Base-by-base conservation (phyloP, 2,329 filamentous ascomycete genomes). In the Amesomyces nigricolor region DNA sequence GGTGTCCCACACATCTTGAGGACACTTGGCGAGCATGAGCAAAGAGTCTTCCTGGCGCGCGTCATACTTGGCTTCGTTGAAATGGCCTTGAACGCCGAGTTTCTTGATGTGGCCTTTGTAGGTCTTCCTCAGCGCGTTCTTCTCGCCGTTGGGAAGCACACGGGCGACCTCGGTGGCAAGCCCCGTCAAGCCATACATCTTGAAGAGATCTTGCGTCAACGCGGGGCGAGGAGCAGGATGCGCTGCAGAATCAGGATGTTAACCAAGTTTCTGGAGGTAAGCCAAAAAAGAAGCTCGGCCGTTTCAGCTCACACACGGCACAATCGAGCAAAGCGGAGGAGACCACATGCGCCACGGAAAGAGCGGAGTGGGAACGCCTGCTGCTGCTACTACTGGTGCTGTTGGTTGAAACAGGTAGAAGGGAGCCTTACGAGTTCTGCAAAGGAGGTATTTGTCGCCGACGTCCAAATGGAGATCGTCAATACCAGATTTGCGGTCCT, bases 61-160 rank as follows among this genome's bases (percentile, higher is more conserved):
- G 42, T 82, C 79, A 63, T 80, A 79, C 70, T 82, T 83, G 29
- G 75, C 71, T 3, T 74, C 73, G 62, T 86, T 82, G 62, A 84
- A 86, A 57, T 82, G 78, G 9, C 83, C 83, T 51, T 77, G 78
- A 26, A 86, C 74, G 37, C 80, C 81, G 32, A 86, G 71, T 45
- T 77, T 78, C 73, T 86, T 86, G 67, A 86, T 82, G 61, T 86
- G 81, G 51, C 82, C 82, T 69, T 86, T 86, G 73, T 86, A 86
- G 14, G 82, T 85, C 67, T 86, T 86, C 26, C 83, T 78, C 47
- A 86, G 73, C 60, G 79, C 80, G 65, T 86, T 86, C 74, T 85
- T 86, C 67, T 84, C 80, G 61, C 83, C 83, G 66, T 83, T 83
- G 13, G 82, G 80, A 65, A 83, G 80, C 51, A 79, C 79, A 58